Conservation (phyloP, 2,329 filamentous ascomycete species). For the Monosporascus sp. region DNA sequence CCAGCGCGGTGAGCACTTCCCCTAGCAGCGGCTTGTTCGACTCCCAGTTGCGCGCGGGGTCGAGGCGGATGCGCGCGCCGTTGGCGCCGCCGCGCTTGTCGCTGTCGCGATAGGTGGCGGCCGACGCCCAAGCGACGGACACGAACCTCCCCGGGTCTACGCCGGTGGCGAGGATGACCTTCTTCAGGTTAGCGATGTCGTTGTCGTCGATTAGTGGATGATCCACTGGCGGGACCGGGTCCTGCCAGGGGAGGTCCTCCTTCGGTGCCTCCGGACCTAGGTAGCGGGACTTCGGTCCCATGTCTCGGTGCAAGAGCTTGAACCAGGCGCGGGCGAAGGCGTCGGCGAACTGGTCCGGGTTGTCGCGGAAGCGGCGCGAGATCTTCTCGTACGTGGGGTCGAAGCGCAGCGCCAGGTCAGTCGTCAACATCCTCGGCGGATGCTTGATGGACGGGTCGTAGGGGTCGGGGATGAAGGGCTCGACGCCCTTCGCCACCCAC, state of each 20-base stretch:
- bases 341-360: conserved; percentile 64
- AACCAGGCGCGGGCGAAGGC: conserved; percentile 74
- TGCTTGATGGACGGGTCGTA: conserved; percentile 68
- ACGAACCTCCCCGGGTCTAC: conserved; percentile 58
- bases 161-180: conserved; percentile 59
- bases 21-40: conserved; percentile 65
- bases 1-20: conserved; percentile 56
- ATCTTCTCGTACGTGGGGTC: conserved; percentile 74
- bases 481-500: conserved; percentile 67
- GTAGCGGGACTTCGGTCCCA: conserved; percentile 67
- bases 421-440: conserved; percentile 71
- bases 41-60: conserved; percentile 66
- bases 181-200: conserved; percentile 63
- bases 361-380: conserved; percentile 60
- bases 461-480: conserved; percentile 64
- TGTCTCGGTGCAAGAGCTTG: conserved; percentile 77
- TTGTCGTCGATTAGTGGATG: conserved; percentile 55
- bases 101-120: conserved; percentile 66
- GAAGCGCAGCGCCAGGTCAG: conserved; percentile 65
- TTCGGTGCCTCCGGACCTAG: conserved; percentile 68
- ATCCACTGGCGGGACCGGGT: conserved; percentile 59
- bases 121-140: conserved; percentile 62
- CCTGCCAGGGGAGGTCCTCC: conserved; percentile 69
- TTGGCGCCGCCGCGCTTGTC: conserved; percentile 84
- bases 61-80: conserved; percentile 69